Evolutionary conservation across 2,329 filamentous ascomycete species (phyloP), one percentile per base, ranked within the genome.

Genomic region (Alternaria dauci): DNA sequence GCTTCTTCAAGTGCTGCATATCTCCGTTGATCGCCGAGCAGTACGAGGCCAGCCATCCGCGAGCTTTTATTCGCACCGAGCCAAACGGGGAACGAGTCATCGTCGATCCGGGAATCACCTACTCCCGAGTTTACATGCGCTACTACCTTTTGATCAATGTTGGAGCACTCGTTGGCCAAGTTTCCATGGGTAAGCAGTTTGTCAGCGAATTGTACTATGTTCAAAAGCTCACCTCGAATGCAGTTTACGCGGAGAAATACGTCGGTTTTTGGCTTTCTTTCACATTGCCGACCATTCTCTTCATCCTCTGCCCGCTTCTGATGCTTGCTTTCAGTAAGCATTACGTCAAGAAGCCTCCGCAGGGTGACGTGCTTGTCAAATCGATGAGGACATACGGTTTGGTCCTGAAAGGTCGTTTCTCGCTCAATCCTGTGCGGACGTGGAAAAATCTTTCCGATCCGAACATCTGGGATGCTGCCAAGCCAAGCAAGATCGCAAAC

Each of bases 111-210:
- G 85, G 87, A 32, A 81, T 88, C 48, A 91, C 89, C 41, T 85
- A 88, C 64, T 85, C 85, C 12, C 85, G 89, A 42, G 85, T 91
- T 18, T 90, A 88, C 74, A 84, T 87, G 68, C 89, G 87, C 76
- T 92, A 91, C 76, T 92, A 92, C 78, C 82, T 91, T 57, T 85
- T 89, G 71, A 89, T 91, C 80, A 91, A 91, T 72, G 74, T 90
- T 14, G 89, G 89, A 5, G 84, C 89, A 14, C 77, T 89, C 12
- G 62, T 83, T 18, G 86, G 87, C 18, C 87, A 90, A 71, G 83
- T 91, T 32, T 81, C 83, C 63, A 92, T 91, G 86, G 57, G 57
- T 55, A 30, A 25, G 57, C 16, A 23, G 26, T 7, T 30, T 12
- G 3, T 4, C 6, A 36, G 18, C 16, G 1, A 32, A 4, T 23